Evolutionary conservation across 2,329 filamentous ascomycete genomes (phyloP), one percentile per base, ranked within the genome.

Genomic region (Pestalotiopsis sp.): DNA sequence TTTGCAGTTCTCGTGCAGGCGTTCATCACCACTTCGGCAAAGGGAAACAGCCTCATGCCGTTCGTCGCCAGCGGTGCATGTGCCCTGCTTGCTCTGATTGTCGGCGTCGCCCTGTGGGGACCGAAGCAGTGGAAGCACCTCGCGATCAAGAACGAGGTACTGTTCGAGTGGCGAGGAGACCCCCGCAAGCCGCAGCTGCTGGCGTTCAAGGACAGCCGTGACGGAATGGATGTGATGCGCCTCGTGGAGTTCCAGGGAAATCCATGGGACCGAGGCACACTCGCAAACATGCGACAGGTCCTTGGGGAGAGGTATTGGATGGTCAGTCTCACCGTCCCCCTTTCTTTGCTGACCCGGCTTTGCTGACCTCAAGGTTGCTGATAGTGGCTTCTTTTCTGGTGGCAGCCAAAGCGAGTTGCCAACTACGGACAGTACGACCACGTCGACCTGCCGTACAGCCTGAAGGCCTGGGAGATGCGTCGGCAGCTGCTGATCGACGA

Each of bases 1-100:
- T 20, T 71, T 12, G 59, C 61, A 25, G 63, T 69, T 7, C 69
- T 67, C 4, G 31, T 31, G 27, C 7, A 31, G 7, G 20, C 68
- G 25, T 9, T 61, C 3, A 1, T 3, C n/a, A n/a, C 39, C 27
- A 17, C 5, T 36, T 61, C 59, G 27, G 14, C 59, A 4, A 27
- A 13, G 14, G 14, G 59, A 1, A 3, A 17, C 13, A 17, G 5
- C 14, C 2, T 31, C 31, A 31, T 23, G 59, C 59, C 59, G 0
- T 36, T 38, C 27, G 9, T 14, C 23, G 59, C n/a, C 59, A 38
- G 23, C 20, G 59, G 1, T 4, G 17, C 36, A 13, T 62, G 13
- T 17, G 14, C 23, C 59, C 14, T 13, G 23, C 5, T 20, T 4
- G 59, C 59, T 20, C 6, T 62, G 23, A 20, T 62, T n/a, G 27